Evolutionary conservation across 2,329 filamentous ascomycete species (phyloP).

Genomic region (Rhynchosporium graminicola): DNA sequence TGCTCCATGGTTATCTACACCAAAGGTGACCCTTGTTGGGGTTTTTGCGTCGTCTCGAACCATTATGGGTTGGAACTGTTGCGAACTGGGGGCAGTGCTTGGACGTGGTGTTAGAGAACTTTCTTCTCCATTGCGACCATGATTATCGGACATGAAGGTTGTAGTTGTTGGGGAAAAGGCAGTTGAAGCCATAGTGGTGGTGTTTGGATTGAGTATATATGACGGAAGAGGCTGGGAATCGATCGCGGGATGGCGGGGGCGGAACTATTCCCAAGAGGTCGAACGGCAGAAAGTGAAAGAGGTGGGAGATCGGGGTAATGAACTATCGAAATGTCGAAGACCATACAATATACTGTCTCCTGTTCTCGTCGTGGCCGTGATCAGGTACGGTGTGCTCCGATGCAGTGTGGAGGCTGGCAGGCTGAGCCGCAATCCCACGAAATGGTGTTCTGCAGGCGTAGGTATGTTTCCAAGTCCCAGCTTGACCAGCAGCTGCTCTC

Average conservation of each 20-base stretch:
- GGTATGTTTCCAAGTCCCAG: constrained; percentile 20
- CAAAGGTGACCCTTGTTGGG: constrained; percentile 62
- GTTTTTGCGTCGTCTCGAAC: constrained; percentile 56
- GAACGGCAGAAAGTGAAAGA: constrained; percentile 22
- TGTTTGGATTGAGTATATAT: constrained; percentile 23
- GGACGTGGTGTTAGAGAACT: constrained; percentile 55
- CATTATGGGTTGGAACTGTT: constrained; percentile 41
- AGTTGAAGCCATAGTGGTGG: constrained; percentile 55
- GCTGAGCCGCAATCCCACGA: constrained; percentile 26
- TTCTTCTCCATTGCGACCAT: constrained; percentile 46
- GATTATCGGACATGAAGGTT: constrained; percentile 48
- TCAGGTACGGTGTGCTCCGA: constrained; percentile 24
- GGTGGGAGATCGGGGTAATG: constrained; percentile 27
- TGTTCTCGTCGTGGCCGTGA: constrained; percentile 18
- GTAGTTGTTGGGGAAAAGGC: constrained; percentile 63
- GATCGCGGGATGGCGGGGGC: constrained; percentile 23
- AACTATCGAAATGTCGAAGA: constrained; percentile 5
- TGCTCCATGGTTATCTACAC: constrained; percentile 52
- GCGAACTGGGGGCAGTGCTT: constrained; percentile 46
- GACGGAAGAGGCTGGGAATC: constrained; percentile 34
- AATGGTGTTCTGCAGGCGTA: constrained; percentile 13
- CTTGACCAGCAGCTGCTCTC: constrained; percentile 25
- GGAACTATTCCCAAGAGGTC: constrained; percentile 23
- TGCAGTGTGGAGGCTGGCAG: constrained; percentile 15
- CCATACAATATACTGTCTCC: constrained; percentile 1